These are phyloP conservation scores for Saururus chinensis DNA, from an alignment of 164 flowering plant genomes.

Conservation along the genomic window DNA sequence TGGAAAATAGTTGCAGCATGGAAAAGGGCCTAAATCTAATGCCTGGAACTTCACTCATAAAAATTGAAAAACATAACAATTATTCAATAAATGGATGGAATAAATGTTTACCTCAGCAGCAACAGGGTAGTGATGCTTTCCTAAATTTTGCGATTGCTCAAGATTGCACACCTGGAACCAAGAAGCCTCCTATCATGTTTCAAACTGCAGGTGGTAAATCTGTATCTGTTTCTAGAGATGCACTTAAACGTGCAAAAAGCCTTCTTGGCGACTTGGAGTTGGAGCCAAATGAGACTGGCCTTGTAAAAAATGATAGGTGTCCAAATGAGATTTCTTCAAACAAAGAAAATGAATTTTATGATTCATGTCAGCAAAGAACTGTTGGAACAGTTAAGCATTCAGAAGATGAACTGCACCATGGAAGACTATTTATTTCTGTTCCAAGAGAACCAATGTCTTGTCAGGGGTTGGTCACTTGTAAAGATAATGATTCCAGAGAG, in stretches of 20 bases:
- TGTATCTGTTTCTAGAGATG: slow-evolving; percentile 79
- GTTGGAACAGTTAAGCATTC: slow-evolving; percentile 11
- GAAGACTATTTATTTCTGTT: slow-evolving; percentile 22
- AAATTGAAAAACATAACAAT: not conserved
- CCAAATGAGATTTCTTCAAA: slow-evolving; percentile 11
- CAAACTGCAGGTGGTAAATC: slow-evolving; percentile 93
- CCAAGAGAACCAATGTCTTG: slow-evolving; percentile 12
- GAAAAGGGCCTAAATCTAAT: slow-evolving; percentile 7
- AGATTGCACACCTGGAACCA: slow-evolving; percentile 14
- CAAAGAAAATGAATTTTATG: slow-evolving; percentile 22
- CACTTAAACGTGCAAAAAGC: slow-evolving; percentile 77
- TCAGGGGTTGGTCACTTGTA: slow-evolving; percentile 15
- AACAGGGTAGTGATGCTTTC: slow-evolving; percentile 7
- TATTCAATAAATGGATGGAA: slow-evolving; percentile 8
- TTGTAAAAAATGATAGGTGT: slow-evolving; percentile 14
- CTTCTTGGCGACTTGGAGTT: slow-evolving; percentile 79
- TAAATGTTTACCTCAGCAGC: slow-evolving; percentile 12
- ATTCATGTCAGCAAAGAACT: slow-evolving; percentile 20
- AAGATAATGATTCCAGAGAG: slow-evolving; percentile 33
- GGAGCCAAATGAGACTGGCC: slow-evolving; percentile 28
- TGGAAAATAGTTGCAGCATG: slow-evolving; percentile 13
- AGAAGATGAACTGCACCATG: slow-evolving; percentile 30
- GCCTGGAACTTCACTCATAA: not conserved
- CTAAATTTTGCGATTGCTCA: slow-evolving; percentile 17
- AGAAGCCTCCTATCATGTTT: slow-evolving; percentile 60